Evolutionary conservation across 495 filamentous ascomycete genomes (phyloP).

Genomic region (Penicillium lividum): DNA sequence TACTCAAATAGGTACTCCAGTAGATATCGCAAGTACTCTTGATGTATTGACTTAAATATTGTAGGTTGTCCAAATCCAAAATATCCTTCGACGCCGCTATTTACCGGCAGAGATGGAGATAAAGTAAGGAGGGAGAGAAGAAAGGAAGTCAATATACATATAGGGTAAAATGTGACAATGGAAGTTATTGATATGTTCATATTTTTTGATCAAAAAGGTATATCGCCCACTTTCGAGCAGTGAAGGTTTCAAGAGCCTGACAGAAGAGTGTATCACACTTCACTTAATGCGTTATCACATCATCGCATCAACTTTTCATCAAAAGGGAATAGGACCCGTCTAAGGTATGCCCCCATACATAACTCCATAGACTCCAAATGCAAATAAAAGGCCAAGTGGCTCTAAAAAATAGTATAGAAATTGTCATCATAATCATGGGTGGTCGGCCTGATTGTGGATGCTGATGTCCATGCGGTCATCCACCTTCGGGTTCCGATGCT

Average conservation of each 20-base stretch:
- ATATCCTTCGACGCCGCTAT: too few species aligned
- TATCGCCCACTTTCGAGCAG: background rate
- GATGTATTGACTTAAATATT: too few species aligned
- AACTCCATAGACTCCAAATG: slow-evolving; percentile 26
- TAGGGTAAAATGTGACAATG: background rate
- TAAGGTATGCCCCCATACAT: slow-evolving; percentile 19
- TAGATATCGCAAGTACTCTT: too few species aligned
- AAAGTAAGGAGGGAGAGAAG: background rate
- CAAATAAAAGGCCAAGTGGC: slow-evolving; percentile 9
- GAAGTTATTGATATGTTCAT: background rate
- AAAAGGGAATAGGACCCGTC: slow-evolving; percentile 1
- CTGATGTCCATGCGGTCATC: slow-evolving; percentile 61
- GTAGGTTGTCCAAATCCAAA: too few species aligned
- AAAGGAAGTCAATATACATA: background rate
- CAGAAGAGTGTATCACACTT: slow-evolving; percentile 2
- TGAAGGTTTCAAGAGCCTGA: background rate
- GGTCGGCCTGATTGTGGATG: slow-evolving; percentile 60
- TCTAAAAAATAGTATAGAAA: slow-evolving; percentile 15
- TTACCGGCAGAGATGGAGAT: too few species aligned
- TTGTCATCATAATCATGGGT: slow-evolving; percentile 32
- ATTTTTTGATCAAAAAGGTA: background rate
- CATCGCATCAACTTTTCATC: slow-evolving; percentile 2
- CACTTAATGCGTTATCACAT: background rate
- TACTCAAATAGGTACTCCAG: too few species aligned
- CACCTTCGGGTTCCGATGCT: slow-evolving; percentile 43